phyloP scores from a whole-genome alignment of 2,329 filamentous ascomycete genomes.

The Stromatinia cepivora region DNA sequence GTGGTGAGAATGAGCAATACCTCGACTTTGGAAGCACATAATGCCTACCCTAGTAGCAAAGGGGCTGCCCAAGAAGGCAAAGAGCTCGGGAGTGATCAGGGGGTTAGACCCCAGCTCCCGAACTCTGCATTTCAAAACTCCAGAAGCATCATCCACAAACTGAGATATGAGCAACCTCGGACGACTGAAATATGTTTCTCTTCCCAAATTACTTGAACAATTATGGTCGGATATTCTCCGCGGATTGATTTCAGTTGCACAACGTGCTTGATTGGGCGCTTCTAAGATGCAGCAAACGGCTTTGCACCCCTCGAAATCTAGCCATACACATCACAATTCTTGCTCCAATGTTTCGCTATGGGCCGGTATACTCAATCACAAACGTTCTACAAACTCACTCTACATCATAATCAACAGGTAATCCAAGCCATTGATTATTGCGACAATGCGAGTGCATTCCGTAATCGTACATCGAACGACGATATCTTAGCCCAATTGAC shows the following conservation, averaged over 20 bases:
- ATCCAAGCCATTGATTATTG: not conserved
- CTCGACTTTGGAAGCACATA: no score
- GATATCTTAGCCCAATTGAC: not conserved
- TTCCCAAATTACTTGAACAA: not conserved
- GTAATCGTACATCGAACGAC: not conserved
- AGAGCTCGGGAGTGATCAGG: not conserved
- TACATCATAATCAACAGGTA: no score
- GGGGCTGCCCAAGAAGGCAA: not conserved
- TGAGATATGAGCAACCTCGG: not conserved
- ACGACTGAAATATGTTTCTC: no score
- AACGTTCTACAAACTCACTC: not conserved
- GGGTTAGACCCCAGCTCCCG: no score
- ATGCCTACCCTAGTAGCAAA: no score
- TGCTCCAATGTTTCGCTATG: not conserved
- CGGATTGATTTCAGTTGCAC: not conserved
- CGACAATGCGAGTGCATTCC: not conserved
- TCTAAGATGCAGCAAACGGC: not conserved
- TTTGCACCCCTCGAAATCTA: not conserved
- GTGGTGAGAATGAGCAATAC: no score
- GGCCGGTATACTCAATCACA: not conserved
- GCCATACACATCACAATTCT: not conserved
- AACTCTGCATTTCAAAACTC: not conserved
- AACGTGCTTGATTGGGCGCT: not conserved
- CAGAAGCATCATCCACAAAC: not conserved
- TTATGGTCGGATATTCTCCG: not conserved